phyloP scores from a whole-genome alignment of 2,329 filamentous ascomycete genomes.

The Colletotrichum sp. region DNA sequence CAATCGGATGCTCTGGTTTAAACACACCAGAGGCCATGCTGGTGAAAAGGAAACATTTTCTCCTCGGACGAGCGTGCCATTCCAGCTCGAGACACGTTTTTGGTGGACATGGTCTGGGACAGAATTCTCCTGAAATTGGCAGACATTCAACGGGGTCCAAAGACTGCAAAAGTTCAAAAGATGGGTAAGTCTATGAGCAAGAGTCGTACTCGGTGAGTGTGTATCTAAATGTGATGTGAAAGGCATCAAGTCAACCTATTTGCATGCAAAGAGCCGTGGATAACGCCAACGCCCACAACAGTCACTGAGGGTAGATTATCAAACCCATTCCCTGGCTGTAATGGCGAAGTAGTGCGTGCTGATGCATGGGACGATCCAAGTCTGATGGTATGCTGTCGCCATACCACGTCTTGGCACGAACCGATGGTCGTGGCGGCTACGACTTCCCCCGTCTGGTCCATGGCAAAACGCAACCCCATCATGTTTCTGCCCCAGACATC shows the following conservation, averaged over 20 bases:
- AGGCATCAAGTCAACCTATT: neutral
- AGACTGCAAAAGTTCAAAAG: neutral
- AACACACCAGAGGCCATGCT: rapidly evolving
- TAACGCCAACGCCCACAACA: neutral
- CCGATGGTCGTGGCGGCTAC: slow-evolving; percentile 1
- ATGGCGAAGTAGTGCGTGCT: neutral
- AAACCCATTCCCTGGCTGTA: neutral
- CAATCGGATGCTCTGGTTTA: neutral
- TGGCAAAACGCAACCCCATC: neutral
- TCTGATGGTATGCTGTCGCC: neutral
- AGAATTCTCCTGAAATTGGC: neutral
- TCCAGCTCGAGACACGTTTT: neutral
- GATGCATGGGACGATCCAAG: neutral
- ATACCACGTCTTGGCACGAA: slow-evolving; percentile 1
- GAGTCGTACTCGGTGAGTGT: neutral
- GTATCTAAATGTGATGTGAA: neutral
- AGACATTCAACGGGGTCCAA: rapidly evolving
- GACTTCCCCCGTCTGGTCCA: neutral
- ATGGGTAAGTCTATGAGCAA: neutral
- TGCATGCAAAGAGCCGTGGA: neutral
- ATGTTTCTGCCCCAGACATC: rapidly evolving
- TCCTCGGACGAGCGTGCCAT: neutral
- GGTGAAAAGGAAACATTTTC: rapidly evolving
- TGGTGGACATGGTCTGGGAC: rapidly evolving
- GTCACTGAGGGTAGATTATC: neutral